phyloP scores from a whole-genome alignment of 345 rosid species.

The Citrus mangshanensis region DNA sequence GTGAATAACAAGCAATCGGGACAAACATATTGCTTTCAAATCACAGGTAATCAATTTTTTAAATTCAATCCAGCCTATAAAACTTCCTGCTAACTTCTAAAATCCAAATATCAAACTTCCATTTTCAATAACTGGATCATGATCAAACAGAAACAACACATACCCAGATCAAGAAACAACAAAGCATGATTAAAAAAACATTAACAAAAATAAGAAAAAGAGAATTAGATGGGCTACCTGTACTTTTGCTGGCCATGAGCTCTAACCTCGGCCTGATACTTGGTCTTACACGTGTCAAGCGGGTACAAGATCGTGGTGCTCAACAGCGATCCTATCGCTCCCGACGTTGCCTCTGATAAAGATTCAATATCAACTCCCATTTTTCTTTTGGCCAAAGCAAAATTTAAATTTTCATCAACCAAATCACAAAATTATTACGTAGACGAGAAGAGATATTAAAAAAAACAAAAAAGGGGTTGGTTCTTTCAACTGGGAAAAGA shows the following conservation, averaged over 20 bases:
- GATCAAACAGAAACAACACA: constrained; percentile 3
- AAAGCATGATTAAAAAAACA: not conserved
- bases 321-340: constrained; percentile 89
- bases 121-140: constrained; percentile 13
- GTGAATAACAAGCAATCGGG: not conserved
- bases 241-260: constrained; percentile 72
- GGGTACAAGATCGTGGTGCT: constrained; percentile 96
- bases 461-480: too few species aligned
- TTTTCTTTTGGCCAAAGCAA: not conserved
- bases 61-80: not conserved
- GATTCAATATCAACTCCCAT: constrained; percentile 82
- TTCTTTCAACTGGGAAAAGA: too few species aligned
- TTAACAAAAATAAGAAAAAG: not conserved
- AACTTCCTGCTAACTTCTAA: not conserved
- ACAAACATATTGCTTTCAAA: not conserved
- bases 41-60: not conserved
- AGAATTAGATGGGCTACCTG: constrained; percentile 45
- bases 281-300: constrained; percentile 95
- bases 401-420: not conserved
- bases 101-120: not conserved
- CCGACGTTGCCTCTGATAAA: constrained; percentile 86
- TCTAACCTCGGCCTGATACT: constrained; percentile 78
- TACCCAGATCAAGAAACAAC: constrained; percentile 21
- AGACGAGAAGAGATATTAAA: not conserved
- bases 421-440: not conserved